Conservation (phyloP, 2,329 filamentous ascomycete species). For the Tolypocladium paradoxum region DNA sequence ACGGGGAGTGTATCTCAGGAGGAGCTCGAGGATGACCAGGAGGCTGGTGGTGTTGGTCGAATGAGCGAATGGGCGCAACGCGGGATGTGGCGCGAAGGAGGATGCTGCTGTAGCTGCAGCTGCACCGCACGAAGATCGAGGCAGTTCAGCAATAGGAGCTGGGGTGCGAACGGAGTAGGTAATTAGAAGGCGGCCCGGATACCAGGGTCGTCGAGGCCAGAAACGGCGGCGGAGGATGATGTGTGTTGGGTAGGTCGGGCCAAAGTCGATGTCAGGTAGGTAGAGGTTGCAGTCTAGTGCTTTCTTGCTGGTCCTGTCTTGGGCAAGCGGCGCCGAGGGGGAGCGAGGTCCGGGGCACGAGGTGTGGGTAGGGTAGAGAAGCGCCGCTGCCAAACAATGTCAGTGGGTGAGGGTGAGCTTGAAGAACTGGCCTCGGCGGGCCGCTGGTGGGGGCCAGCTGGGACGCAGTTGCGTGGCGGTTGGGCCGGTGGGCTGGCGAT, state of each 20-base stretch:
- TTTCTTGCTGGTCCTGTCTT: background rate
- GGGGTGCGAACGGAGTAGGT: background rate
- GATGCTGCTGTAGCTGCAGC: background rate
- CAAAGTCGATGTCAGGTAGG: background rate
- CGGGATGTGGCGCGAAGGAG: background rate
- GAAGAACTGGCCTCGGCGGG: slow-evolving; percentile 7
- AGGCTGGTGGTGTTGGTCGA: background rate
- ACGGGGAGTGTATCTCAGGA: no score
- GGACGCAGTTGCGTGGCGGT: slow-evolving; percentile 2
- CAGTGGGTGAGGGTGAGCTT: slow-evolving; percentile 4
- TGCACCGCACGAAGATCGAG: background rate
- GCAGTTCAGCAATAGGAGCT: background rate
- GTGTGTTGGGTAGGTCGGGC: background rate
- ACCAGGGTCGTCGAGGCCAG: background rate
- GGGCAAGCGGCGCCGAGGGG: background rate
- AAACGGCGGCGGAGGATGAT: background rate
- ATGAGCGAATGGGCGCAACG: background rate
- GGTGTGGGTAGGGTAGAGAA: slow-evolving; percentile 1
- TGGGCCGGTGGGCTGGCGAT: background rate
- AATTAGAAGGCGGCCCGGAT: background rate
- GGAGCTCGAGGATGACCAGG: background rate
- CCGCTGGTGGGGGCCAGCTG: slow-evolving; percentile 5
- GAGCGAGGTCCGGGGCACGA: background rate
- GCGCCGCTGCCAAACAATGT: slow-evolving; percentile 5
- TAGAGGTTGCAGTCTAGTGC: background rate